These are phyloP conservation scores for Microstegium vimineum DNA, from an alignment of 176 grass and related monocot species.

Conservation along the genomic window DNA sequence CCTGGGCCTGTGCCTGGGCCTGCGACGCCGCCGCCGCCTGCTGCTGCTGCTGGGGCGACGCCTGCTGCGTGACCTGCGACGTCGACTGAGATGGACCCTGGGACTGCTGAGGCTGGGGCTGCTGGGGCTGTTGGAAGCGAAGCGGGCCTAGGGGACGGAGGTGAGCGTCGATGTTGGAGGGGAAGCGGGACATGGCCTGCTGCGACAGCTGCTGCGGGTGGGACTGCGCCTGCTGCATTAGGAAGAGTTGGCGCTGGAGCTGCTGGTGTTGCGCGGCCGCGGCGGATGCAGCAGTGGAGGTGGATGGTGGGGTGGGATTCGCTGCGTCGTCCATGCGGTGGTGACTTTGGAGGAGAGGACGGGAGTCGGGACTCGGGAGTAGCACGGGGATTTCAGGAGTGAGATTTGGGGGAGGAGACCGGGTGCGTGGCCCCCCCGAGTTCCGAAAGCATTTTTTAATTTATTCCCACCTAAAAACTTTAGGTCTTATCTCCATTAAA, in stretches of 20 bases:
- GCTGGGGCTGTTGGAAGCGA: conserved; percentile 62
- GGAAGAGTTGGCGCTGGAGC: conserved; percentile 66
- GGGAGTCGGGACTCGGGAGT: not conserved
- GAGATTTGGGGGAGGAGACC: too few species aligned
- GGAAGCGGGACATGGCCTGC: conserved; percentile 91
- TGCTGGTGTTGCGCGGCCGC: conserved; percentile 65
- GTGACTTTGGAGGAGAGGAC: not conserved
- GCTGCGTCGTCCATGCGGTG: conserved; percentile 44
- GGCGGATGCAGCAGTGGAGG: conserved; percentile 17
- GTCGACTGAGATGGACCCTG: conserved; percentile 15
- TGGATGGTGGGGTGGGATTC: conserved; percentile 24
- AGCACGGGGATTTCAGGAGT: too few species aligned
- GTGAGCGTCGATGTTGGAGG: conserved; percentile 98
- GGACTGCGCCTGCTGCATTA: conserved; percentile 51
- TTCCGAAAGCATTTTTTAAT: too few species aligned
- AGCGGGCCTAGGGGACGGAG: conserved; percentile 74
- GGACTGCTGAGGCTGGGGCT: conserved; percentile 6
- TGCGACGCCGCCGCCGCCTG: conserved; percentile 16
- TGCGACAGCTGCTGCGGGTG: conserved; percentile 66
- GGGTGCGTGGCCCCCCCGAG: too few species aligned
- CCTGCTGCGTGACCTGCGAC: conserved; percentile 25
- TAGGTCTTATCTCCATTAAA: too few species aligned
- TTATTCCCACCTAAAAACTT: too few species aligned
- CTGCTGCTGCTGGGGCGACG: conserved; percentile 24
- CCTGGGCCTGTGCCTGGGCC: conserved; percentile 14